Percentiles rank a stretch among this genome's conserved stretches.
Conservation (phyloP, 1,284 basidiomycete genomes). For the Tylopilus sp. region DNA sequence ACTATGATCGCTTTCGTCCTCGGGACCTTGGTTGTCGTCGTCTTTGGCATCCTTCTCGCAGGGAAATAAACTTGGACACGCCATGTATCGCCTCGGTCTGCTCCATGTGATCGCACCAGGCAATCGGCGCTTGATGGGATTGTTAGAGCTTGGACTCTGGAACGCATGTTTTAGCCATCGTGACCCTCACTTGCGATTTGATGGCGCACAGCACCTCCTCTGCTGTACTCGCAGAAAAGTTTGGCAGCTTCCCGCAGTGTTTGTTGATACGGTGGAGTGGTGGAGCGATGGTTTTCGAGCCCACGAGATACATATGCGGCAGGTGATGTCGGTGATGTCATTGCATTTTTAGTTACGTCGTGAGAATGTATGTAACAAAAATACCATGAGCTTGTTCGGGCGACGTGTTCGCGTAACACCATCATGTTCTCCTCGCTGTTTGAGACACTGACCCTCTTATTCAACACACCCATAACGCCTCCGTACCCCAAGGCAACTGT, state of each 20-base stretch:
- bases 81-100: background rate
- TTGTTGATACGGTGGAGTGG: background rate
- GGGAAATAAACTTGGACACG: constrained; percentile 18
- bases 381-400: too few relatives aligned
- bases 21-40: constrained; percentile 31
- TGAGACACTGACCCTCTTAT: constrained; percentile 28
- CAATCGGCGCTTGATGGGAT: background rate
- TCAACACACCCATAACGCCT: constrained; percentile 36
- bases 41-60: constrained; percentile 38
- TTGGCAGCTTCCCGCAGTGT: background rate
- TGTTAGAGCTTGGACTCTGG: background rate
- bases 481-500: background rate
- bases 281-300: background rate
- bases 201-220: background rate
- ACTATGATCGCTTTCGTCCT: constrained; percentile 32
- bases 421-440: constrained; percentile 31
- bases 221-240: background rate
- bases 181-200: background rate
- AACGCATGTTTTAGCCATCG: background rate
- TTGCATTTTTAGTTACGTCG: constrained; percentile 18
- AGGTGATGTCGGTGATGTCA: background rate
- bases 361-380: too few relatives aligned
- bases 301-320: too few relatives aligned
- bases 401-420: background rate
- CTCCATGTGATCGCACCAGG: background rate